Base-by-base conservation (phyloP, 2,329 filamentous ascomycete species). In the Exophiala sideris region DNA sequence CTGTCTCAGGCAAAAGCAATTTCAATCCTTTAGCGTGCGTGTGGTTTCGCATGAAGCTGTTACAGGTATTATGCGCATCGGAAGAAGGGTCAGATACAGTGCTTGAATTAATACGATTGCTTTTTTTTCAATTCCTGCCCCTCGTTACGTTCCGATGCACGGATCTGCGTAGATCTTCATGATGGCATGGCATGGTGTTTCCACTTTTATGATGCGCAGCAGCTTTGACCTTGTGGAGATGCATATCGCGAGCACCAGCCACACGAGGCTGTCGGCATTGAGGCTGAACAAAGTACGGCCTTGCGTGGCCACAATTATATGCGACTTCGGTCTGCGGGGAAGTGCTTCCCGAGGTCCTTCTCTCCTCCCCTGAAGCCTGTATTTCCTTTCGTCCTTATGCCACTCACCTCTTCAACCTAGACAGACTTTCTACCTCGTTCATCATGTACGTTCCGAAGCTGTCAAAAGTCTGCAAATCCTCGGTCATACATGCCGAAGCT, bases 1-100 rank as follows among this genome's bases (percentile, higher is more conserved):
- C 49, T 52, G 16, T 42, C 33, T 34, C 20, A 46, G 45, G 45
- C 54, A 57, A 50, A 50, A 54, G 51, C 50, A 36, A 47, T 39
- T 57, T 55, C 57, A 60, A 57, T 60, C 57, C 54, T 60, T 60
- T 55, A 54, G 57, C 57, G 52, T 49, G 56, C 50, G 52, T 40
- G 47, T 52, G 41, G 33, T 47, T 53, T 46, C 29, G 32, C 40
- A 41, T 50, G 49, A 50, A 50, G 39, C 45, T 32, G 33, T 46
- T 45, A 45, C 20, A 47, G 38, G 40, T 45, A 45, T 36, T 46
- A 45, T 42, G 47, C 48, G 45, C 44, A 54, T 44, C 41, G 52
- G 36, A 56, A 40, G 47, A 38, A 51, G 36, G 46, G 39, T 33
- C 41, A 33, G 54, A 53, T 33, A 36, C 39, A 50, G n/a, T 11